Evolutionary conservation across 2,329 filamentous ascomycete genomes (phyloP).

Genomic region (Colletotrichum destructivum): DNA sequence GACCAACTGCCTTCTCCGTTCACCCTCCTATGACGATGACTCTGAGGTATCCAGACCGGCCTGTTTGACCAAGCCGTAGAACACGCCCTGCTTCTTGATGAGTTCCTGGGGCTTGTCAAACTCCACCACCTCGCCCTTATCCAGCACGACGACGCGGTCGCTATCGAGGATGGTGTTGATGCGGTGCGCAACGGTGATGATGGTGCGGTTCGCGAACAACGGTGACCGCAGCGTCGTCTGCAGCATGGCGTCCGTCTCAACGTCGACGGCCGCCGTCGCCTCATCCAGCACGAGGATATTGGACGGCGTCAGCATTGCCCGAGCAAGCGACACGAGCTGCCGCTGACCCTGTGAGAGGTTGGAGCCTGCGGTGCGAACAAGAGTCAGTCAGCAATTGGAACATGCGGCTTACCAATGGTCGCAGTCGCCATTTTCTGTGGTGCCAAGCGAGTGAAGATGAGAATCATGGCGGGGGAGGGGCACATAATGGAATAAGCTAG

Average conservation of each 20-base stretch:
- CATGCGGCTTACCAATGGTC: conserved; percentile 30
- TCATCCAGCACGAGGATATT: conserved; percentile 98
- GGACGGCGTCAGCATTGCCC: conserved; percentile 93
- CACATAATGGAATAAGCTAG: conserved; percentile 42
- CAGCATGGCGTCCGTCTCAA: conserved; percentile 78
- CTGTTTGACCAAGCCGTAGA: conserved; percentile 93
- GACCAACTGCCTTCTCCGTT: not conserved
- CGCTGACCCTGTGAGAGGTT: conserved; percentile 96
- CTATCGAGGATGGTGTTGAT: conserved; percentile 96
- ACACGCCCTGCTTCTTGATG: conserved; percentile 82
- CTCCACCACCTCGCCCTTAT: conserved; percentile 90
- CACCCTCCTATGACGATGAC: conserved; percentile 47
- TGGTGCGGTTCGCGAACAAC: conserved; percentile 90
- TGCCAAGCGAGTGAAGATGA: conserved; percentile 4
- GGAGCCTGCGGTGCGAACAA: conserved; percentile 72
- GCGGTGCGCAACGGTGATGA: conserved; percentile 97
- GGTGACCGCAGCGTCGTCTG: conserved; percentile 75
- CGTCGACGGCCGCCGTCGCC: conserved; percentile 85
- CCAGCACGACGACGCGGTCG: conserved; percentile 93
- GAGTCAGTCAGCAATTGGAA: conserved; percentile 44
- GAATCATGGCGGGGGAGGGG: conserved; percentile 7
- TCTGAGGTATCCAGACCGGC: conserved; percentile 76
- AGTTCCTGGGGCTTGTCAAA: conserved; percentile 90
- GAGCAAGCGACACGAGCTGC: conserved; percentile 93
- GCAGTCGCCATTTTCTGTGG: not conserved